These are phyloP conservation scores for Lyophyllum atratum DNA, from an alignment of 768 basidiomycete genomes.

Conservation along the genomic window DNA sequence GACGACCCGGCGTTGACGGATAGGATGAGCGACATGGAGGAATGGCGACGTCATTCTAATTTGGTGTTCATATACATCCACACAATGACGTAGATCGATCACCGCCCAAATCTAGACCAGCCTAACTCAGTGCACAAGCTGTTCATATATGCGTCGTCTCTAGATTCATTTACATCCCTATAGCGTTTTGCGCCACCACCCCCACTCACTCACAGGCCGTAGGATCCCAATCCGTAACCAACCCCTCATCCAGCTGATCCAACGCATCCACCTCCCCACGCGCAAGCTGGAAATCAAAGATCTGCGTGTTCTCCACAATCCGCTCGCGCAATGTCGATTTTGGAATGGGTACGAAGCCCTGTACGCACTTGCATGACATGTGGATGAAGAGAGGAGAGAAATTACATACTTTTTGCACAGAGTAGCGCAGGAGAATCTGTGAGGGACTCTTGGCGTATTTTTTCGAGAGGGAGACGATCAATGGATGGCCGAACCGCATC, in stretches of 20 bases:
- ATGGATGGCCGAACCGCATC: constrained; percentile 61
- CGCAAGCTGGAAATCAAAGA: constrained; percentile 65
- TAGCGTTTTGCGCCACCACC: neutral
- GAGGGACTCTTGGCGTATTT: constrained; percentile 61
- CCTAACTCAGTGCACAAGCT: too few species aligned
- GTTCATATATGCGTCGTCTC: constrained; percentile 5
- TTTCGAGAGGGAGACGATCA: constrained; percentile 49
- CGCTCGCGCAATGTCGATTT: constrained; percentile 58
- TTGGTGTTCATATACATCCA: too few species aligned
- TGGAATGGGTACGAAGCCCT: constrained; percentile 66
- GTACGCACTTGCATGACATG: neutral
- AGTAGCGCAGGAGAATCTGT: constrained; percentile 70
- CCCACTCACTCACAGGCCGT: constrained; percentile 25
- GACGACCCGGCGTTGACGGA: constrained; percentile 83
- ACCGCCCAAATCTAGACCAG: too few species aligned
- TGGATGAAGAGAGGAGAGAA: neutral
- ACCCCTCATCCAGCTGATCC: constrained; percentile 57
- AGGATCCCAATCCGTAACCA: constrained; percentile 48
- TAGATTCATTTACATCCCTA: neutral
- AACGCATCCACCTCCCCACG: constrained; percentile 49
- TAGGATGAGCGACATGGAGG: constrained; percentile 45
- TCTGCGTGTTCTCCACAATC: constrained; percentile 57
- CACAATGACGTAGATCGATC: neutral
- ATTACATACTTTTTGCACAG: constrained; percentile 66
- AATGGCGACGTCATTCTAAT: neutral